Evolutionary conservation across 257 asterid genomes (phyloP).

Genomic region (Salvia miltiorrhiza): DNA sequence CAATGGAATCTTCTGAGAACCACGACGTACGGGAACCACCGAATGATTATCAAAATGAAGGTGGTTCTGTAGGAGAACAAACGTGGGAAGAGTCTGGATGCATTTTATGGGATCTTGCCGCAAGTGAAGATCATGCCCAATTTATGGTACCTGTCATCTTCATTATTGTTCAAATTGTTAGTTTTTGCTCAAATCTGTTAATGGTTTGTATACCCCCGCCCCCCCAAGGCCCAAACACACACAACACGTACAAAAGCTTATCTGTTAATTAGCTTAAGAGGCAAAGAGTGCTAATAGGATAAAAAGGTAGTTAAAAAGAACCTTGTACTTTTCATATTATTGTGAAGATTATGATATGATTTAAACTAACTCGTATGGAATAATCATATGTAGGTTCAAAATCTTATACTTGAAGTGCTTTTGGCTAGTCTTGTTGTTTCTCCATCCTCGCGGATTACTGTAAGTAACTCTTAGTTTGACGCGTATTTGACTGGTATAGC

Average conservation of each 20-base stretch:
- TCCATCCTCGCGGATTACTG: constrained; percentile 61
- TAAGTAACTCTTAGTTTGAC: constrained; percentile 34
- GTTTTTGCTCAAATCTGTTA: constrained; percentile 7
- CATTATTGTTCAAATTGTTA: constrained; percentile 6
- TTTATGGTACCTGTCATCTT: constrained; percentile 59
- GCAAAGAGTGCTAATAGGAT: neutral
- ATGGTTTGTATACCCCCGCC: too few species aligned
- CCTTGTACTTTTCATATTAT: neutral
- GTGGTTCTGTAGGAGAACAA: constrained; percentile 38
- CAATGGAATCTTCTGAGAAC: constrained; percentile 36
- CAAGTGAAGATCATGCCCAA: constrained; percentile 79
- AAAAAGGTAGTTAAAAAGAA: neutral
- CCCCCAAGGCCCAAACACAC: too few species aligned
- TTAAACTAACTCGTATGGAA: constrained; percentile 1
- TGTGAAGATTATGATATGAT: constrained; percentile 3
- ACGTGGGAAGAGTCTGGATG: constrained; percentile 95
- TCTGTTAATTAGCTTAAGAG: constrained; percentile 6
- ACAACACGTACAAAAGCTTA: neutral
- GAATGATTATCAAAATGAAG: constrained; percentile 29
- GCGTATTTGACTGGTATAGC: constrained; percentile 7
- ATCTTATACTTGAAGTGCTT: constrained; percentile 87
- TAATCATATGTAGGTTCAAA: constrained; percentile 54
- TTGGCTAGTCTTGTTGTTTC: constrained; percentile 66
- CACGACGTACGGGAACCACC: constrained; percentile 19
- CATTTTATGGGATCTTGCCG: constrained; percentile 95